Evolutionary conservation across 148 eudicot genomes (phyloP).

Genomic region (Cornus kousa): DNA sequence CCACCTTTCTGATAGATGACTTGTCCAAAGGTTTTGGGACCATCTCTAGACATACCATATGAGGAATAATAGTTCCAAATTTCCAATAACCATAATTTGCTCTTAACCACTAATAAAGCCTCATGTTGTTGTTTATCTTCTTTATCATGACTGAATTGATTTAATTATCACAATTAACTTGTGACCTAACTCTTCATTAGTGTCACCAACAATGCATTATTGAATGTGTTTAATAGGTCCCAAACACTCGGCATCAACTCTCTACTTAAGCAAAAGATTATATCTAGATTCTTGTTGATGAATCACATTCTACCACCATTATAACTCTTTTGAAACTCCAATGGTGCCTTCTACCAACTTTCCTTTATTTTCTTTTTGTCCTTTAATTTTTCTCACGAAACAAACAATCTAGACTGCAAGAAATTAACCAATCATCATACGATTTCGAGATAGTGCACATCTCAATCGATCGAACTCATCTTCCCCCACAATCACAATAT

Average conservation of each 20-base stretch:
- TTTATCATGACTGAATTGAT: not conserved
- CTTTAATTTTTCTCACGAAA: not conserved
- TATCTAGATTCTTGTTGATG: constrained; percentile 28
- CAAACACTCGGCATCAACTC: constrained; percentile 28
- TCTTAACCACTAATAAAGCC: not conserved
- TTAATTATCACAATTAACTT: constrained; percentile 16
- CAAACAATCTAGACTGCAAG: not conserved
- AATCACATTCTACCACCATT: constrained; percentile 25
- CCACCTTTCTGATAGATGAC: constrained; percentile 7
- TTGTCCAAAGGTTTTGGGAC: not conserved
- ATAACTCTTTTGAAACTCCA: not conserved
- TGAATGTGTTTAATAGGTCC: constrained; percentile 27
- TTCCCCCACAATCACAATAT: not conserved
- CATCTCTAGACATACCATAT: not conserved
- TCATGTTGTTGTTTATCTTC: not conserved
- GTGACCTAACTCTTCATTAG: constrained; percentile 37
- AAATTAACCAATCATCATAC: constrained; percentile 5
- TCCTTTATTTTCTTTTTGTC: not conserved
- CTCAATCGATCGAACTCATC: not conserved
- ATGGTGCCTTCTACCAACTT: constrained; percentile 17
- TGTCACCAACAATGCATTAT: constrained; percentile 42
- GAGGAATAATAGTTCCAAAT: not conserved
- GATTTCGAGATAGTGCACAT: not conserved
- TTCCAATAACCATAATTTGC: not conserved
- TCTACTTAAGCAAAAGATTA: constrained; percentile 39